Conservation (phyloP, 1,284 basidiomycete genomes). For the Cerioporus squamosus region DNA sequence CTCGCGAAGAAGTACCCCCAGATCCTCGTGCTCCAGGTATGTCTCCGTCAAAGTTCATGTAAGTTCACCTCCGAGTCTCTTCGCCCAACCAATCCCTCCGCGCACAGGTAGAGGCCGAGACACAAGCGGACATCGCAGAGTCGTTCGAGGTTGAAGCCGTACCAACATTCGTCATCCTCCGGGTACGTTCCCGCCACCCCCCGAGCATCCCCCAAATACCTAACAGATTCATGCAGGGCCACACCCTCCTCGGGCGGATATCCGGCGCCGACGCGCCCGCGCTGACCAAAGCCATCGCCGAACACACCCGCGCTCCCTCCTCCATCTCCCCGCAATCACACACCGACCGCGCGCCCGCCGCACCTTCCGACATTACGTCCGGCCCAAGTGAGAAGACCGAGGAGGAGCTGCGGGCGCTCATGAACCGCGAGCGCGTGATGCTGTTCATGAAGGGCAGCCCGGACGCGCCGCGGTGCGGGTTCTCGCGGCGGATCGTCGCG, state of each 20-base stretch:
- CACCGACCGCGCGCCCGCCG: slow-evolving; percentile 42
- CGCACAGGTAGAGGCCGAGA: slow-evolving; percentile 87
- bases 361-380: slow-evolving; percentile 27
- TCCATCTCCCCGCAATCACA: slow-evolving; percentile 44
- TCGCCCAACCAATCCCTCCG: not conserved
- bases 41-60: slow-evolving; percentile 21
- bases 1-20: slow-evolving; percentile 75
- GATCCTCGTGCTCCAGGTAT: slow-evolving; percentile 77
- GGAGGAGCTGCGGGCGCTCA: slow-evolving; percentile 70
- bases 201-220: not conserved
- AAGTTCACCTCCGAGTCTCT: not conserved
- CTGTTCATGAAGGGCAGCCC: slow-evolving; percentile 99
- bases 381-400: slow-evolving; percentile 50
- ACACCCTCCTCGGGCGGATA: slow-evolving; percentile 84
- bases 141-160: slow-evolving; percentile 94
- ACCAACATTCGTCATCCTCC: slow-evolving; percentile 84
- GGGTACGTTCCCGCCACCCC: slow-evolving; percentile 47
- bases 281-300: slow-evolving; percentile 68
- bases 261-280: slow-evolving; percentile 81
- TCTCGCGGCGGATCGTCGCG: slow-evolving; percentile 73
- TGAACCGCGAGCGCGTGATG: slow-evolving; percentile 78
- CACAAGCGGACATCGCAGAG: slow-evolving; percentile 87
- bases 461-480: slow-evolving; percentile 85
- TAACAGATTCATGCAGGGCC: slow-evolving; percentile 62
- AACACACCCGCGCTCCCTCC: slow-evolving; percentile 50